Evolutionary conservation across 1,284 basidiomycete genomes (phyloP).

Genomic region (Fomitiporia mediterranea): DNA sequence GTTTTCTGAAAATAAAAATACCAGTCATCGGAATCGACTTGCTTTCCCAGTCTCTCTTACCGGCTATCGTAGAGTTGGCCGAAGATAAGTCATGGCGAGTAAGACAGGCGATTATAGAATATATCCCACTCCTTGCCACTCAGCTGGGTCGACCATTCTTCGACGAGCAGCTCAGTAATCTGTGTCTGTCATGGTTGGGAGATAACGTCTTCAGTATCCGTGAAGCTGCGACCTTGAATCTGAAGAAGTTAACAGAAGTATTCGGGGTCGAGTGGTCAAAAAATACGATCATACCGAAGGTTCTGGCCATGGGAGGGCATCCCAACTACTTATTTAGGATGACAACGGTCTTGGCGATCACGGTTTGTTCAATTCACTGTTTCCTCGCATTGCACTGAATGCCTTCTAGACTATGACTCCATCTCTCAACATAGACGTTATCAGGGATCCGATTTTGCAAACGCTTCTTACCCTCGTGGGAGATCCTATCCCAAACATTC

Average conservation of each 20-base stretch:
- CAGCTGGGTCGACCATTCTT: conserved; percentile 98
- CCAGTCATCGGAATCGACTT: conserved; percentile 96
- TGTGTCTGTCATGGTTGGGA: conserved; percentile 99
- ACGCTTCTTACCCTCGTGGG: conserved; percentile 81
- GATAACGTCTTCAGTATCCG: conserved; percentile 99
- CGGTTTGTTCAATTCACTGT: conserved; percentile 59
- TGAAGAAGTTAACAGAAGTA: conserved; percentile 97
- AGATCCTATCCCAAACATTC: conserved; percentile 98
- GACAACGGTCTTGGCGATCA: conserved; percentile 99
- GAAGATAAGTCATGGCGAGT: conserved; percentile 99
- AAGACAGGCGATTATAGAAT: conserved; percentile 99
- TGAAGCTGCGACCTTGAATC: conserved; percentile 94
- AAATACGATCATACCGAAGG: conserved; percentile 93
- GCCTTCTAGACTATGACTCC: conserved; percentile 82
- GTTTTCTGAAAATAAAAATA: neutral
- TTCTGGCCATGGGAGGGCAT: conserved; percentile 96
- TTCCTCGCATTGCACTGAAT: conserved; percentile 19
- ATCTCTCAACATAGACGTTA: conserved; percentile 83
- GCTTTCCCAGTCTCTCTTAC: conserved; percentile 92
- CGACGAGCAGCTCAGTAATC: conserved; percentile 92
- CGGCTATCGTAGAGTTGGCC: conserved; percentile 96
- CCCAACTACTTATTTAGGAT: conserved; percentile 98
- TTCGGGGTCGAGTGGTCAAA: conserved; percentile 99
- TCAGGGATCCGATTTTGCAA: conserved; percentile 83
- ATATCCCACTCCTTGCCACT: conserved; percentile 91